Evolutionary conservation across 1,284 basidiomycete species (phyloP), one percentile per base, ranked within the genome.

Genomic region (Ustilago loliicola): DNA sequence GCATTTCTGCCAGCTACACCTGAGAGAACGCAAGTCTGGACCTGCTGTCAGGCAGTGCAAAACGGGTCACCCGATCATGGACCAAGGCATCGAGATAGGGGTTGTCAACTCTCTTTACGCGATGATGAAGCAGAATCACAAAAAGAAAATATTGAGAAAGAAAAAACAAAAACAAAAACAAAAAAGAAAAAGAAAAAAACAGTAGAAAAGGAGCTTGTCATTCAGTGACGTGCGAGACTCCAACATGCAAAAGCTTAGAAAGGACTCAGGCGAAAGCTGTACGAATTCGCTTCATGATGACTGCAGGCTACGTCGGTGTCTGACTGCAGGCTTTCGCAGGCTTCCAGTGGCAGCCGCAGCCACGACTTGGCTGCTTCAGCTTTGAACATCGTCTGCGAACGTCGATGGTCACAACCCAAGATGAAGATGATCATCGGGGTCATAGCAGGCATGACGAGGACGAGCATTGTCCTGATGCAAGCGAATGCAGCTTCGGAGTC

Each of bases 251-350:
- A n/a, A n/a, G n/a, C n/a, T n/a, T n/a, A n/a, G n/a, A n/a, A n/a
- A n/a, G n/a, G n/a, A n/a, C n/a, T n/a, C 38, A 40, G 7, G 17
- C 38, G 38, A 40, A 40, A 40, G 38, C 38, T 40, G 38, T 40
- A 40, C 38, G 38, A 40, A 40, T 40, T n/a, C 38, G 38, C 38
- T 40, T 40, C 38, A 40, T 40, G 38, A 40, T 40, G 38, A 19
- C 38, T 40, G 38, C 38, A 40, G 38, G 38, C 38, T 40, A 7
- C 17, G 15, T 40, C 10, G 38, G 38, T 19, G 15, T 15, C 15
- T 19, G 38, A 15, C 38, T 40, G 38, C 11, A 19, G 17, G 19
- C 17, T 40, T 15, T 40, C 15, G 15, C 38, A 2, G 17, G 11
- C 15, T 6, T 40, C 13, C 6, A 19, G 19, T 40, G 38, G 38